Base-by-base conservation (phyloP, 129 eudicot genomes). In the Artemisia argyi region DNA sequence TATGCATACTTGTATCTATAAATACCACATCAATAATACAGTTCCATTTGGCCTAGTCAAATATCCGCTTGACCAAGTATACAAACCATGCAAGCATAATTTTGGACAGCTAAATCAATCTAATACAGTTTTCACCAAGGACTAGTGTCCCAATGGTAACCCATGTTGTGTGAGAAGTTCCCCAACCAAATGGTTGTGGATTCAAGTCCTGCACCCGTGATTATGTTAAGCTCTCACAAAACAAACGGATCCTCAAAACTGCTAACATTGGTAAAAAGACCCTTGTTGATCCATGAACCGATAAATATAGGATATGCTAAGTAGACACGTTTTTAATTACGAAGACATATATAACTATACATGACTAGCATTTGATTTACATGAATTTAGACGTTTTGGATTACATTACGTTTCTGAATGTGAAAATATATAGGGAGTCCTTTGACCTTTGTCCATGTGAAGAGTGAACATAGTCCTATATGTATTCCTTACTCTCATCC, bases 71-170 rank as follows among this genome's bases (percentile, higher is more conserved):
- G 88, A 54, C 91, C 82, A 55, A 91, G 87, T 11, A 85, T 74
- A 75, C 81, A 87, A 55, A 88, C 85, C 93, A 91, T 77, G 69
- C 93, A 88, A 69, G 97, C 97, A 83, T 82, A 88, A 76, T 88
- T 93, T 55, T 86, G 80, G 15, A 75, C 85, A 12, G 74, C 74
- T 10, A 96, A 89, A 65, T 86, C 83, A 30, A 92, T 79, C 18
- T 24, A 13, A 51, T 84, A 76, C 85, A 19, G 39, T 70, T 71
- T 22, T 81, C 93, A 92, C 87, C 17, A 59, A 58, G n/a, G 35
- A 4, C 6, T 30, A 30, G 35, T 30, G 6, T 30, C 6, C 35
- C 35, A 30, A 30, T 30, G 35, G 35, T 26, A 3, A 3, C 30
- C 30, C 30, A 26, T 26, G 30, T 3, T 26, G 4, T 26, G 30